A percentile compares a stretch with the other conserved stretches of the same genome.
These are phyloP conservation scores for Dorcoceras hygrometricum DNA, from an alignment of 257 asterid species.

Conservation along the genomic window DNA sequence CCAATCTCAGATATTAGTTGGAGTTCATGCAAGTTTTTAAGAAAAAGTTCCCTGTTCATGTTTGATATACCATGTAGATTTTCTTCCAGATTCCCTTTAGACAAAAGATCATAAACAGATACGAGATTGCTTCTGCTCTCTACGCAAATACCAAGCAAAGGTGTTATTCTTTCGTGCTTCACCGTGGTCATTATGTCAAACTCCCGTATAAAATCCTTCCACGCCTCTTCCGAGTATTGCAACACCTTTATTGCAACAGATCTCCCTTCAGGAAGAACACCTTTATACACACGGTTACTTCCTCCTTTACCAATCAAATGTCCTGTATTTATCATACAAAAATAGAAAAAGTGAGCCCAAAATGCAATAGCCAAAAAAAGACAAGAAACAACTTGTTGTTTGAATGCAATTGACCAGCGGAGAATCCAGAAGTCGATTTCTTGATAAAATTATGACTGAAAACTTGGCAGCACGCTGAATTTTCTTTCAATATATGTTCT, in stretches of 20 bases:
- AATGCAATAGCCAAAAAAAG: neutral
- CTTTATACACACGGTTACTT: constrained; percentile 73
- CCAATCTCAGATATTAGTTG: constrained; percentile 24
- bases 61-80: constrained; percentile 60
- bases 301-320: constrained; percentile 83
- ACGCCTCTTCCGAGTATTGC: constrained; percentile 56
- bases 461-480: constrained; percentile 48
- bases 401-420: constrained; percentile 45
- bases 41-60: neutral
- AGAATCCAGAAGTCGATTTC: constrained; percentile 55
- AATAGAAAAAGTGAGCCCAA: neutral
- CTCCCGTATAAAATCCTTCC: constrained; percentile 66
- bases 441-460: constrained; percentile 54
- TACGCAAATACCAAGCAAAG: constrained; percentile 71
- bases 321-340: constrained; percentile 37
- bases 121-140: constrained; percentile 46
- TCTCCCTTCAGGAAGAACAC: constrained; percentile 65
- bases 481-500: constrained; percentile 41
- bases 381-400: neutral
- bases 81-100: constrained; percentile 79
- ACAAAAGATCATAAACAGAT: constrained; percentile 62
- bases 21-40: neutral
- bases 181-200: constrained; percentile 74
- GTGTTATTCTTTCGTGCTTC: constrained; percentile 59
- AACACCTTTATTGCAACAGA: constrained; percentile 68